Conservation (phyloP, 1,284 basidiomycete genomes). For the Marasmius oreades region DNA sequence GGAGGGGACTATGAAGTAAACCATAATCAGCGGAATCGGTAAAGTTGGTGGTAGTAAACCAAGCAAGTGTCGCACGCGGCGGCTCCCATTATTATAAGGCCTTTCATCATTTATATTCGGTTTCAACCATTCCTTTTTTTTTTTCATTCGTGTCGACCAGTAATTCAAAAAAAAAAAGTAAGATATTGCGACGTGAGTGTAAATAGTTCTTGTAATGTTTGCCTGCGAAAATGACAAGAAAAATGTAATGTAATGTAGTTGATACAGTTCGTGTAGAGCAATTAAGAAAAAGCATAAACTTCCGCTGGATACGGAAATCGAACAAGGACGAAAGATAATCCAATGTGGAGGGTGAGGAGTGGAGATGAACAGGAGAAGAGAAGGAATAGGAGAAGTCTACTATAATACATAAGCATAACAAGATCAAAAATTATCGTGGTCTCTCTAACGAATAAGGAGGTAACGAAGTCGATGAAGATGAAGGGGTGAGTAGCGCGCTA, state of each 20-base stretch:
- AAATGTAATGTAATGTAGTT: not conserved
- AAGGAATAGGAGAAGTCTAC: not conserved
- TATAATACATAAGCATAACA: too few relatives aligned
- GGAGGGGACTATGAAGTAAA: too few relatives aligned
- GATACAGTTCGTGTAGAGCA: not conserved
- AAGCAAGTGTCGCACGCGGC: too few relatives aligned
- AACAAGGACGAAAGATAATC: not conserved
- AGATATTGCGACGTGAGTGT: not conserved
- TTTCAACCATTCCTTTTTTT: too few relatives aligned
- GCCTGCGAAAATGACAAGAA: not conserved
- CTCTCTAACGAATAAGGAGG: not conserved
- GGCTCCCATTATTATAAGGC: too few relatives aligned
- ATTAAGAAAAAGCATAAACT: not conserved
- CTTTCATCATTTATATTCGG: too few relatives aligned
- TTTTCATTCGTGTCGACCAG: too few relatives aligned
- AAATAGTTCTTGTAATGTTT: not conserved
- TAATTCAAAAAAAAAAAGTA: not conserved
- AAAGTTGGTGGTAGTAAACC: too few relatives aligned
- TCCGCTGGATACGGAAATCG: not conserved
- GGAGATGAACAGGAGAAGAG: not conserved
- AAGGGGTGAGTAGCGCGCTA: not conserved
- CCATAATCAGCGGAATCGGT: too few relatives aligned
- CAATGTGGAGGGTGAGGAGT: not conserved
- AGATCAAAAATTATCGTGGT: not conserved
- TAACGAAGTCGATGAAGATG: not conserved